Percentiles rank a stretch among this genome's conserved stretches.
phyloP scores from a whole-genome alignment of 306 rosid genomes.

The Benincasa hispida region DNA sequence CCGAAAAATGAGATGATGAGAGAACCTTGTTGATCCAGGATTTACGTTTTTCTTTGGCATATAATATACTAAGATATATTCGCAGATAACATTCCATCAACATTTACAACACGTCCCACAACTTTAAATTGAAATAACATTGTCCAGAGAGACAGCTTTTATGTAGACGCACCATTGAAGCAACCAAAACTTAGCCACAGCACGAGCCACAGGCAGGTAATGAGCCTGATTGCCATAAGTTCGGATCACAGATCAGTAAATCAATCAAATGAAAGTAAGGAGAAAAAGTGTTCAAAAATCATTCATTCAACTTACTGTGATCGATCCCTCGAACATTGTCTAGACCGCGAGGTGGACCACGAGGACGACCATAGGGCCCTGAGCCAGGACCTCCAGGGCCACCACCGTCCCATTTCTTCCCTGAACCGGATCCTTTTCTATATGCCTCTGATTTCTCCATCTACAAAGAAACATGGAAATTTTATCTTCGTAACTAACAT shows the following conservation, averaged over 20 bases:
- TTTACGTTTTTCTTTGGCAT: not conserved
- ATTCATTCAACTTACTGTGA: conserved; percentile 57
- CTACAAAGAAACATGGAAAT: not conserved
- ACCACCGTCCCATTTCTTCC: conserved; percentile 86
- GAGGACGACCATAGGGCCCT: conserved; percentile 71
- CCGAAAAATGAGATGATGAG: not conserved
- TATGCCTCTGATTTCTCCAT: conserved; percentile 88
- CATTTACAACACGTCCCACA: not conserved
- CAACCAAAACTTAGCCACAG: conserved; percentile 51
- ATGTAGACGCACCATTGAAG: not conserved
- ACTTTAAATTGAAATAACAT: not conserved
- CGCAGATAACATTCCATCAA: not conserved
- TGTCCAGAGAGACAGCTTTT: not conserved
- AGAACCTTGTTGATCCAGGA: not conserved
- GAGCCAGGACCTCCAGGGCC: conserved; percentile 82
- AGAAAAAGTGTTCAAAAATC: not conserved
- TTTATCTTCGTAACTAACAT: not conserved
- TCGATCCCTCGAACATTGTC: conserved; percentile 85
- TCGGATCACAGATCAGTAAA: not conserved
- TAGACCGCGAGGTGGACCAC: conserved; percentile 78
- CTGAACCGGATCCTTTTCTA: conserved; percentile 56
- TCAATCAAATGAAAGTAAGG: not conserved
- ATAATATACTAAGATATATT: not conserved
- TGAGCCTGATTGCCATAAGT: conserved; percentile 47
- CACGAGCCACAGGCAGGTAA: conserved; percentile 96